Base-by-base conservation (phyloP, 305 asterid species). In the Solanum hybrid region DNA sequence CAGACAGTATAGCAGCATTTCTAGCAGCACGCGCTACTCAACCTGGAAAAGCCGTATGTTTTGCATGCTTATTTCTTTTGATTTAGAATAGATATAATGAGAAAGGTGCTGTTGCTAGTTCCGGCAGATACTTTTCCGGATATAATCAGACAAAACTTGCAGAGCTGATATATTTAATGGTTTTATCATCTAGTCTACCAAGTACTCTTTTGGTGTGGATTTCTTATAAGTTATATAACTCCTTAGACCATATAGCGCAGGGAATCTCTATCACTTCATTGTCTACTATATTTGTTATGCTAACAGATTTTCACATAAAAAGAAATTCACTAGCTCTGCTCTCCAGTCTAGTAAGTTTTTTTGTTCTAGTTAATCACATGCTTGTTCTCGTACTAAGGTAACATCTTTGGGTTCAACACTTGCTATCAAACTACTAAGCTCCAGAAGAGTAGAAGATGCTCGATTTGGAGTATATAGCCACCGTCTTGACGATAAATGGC, bases 341-440 rank as follows among this genome's bases (percentile, higher is more conserved):
- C 88, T 84, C 39, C 41, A 31, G 65, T 31, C 27, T 51, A 31
- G 38, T 31, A 27, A 45, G 75, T 29, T 39, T 27, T 12, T 45
- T 45, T 4, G 36, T 45, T 39, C 26, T 45, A 45, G 77, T 29
- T 85, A 85, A 85, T 57, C 51, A 32, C 51, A 86, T 86, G 41
- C 88, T 84, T 68, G 36, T 65, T 45, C 73, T 88, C 32, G 75
- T 79, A 7, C 68, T 81, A 91, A 97, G 99, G 99, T 97, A 78
- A 97, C 99, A 79, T 97, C 99, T 61, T 90, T 97, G 94, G 99
- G 99, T 87, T 97, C 99, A 87, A 97, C 99, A 68, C 94, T 97
- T 80, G 99, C 99, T 75, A 97, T 97, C 91, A 97, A 97, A 91
- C 96, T 97, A 92, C 93, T 95, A n/a, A 97, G 99, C 98, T 95